Evolutionary conservation across 2,329 filamentous ascomycete species (phyloP), one percentile per base, ranked within the genome.

Genomic region (Aspergillus melleus): DNA sequence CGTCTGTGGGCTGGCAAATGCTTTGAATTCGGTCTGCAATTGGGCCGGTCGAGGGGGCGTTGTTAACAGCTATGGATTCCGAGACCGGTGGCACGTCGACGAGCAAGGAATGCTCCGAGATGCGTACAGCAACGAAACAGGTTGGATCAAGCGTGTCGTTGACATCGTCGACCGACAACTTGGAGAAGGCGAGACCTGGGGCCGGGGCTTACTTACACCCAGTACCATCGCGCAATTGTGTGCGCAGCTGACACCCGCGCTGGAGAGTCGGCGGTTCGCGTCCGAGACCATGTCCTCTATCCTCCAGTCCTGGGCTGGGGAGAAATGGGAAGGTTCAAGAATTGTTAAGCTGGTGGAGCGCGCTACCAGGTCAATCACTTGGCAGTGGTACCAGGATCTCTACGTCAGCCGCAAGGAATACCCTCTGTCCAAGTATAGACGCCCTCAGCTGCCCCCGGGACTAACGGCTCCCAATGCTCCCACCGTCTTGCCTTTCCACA

Each of bases 401-500:
- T 88, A 96, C 72, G 76, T 92, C 55, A 81, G 81, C 58, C 83
- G 82, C 63, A 80, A 82, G 64, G 81, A 86, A 57, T 83, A 86
- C 22, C 77, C 84, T 4, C 66, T 78, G 6, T 82, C 82, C 11
- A 82, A 79, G 65, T 97, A 97, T 73, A 78, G 80, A 36, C 83
- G 95, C 54, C 90, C 91, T 11, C 87, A 86, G 61, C 80, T 96
- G 11, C 95, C 94, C 4, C 76, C 82, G 3, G 84, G 83, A 47
- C 81, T 99, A 32, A 85, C 90, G 0, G 84, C 96, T 10, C 95
- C 95, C 4, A 88, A 90, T 30, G 94, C 95, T 6, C 95, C 95
- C 2, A 99, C 95, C 0, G 93, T 99, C 1, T 82, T 99, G 1
- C 95, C 95, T 0, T 99, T 99, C 71, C 95, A 99, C 74, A 98